Evolutionary conservation across 768 basidiomycete genomes (phyloP), one percentile per base, ranked within the genome.

Genomic region (Asterophora lycoperdoides): DNA sequence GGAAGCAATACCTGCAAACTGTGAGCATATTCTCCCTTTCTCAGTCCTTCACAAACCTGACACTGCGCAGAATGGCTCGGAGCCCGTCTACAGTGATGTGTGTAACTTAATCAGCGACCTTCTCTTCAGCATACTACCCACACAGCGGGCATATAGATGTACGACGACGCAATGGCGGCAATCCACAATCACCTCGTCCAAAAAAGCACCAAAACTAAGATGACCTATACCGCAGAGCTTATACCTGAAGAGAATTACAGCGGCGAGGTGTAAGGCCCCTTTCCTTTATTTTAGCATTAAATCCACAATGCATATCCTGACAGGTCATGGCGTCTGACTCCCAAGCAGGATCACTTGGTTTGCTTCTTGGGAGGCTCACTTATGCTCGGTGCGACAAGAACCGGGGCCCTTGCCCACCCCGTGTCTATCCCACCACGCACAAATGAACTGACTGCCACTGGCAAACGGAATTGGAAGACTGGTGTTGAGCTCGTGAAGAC

Each of bases 301-400:
- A 11, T 14, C 17, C 17, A 36, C 15, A 8, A 29, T 20, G 8
- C 13, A 5, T 18, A 17, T 44, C n/a, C 9, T 17, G 3, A 14
- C 55, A 89, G 89, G 19, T 68, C 71, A 29, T 93, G 90, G 91
- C 77, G 78, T 14, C 69, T 89, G 20, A 75, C 75, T 8, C 89
- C 89, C 8, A 95, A 96, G 63, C 94, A 97, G 70, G 94, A 98
- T 62, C 94, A 96, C 63, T 80, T 98, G 29, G 93, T 89, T 3
- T 97, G 94, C 68, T 98, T 96, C 80, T 71, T 98, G 29, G 92
- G 86, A 15, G 94, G 93, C 3, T 89, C 89, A 1, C 79, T 98
- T 48, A 83, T 98, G 76, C 79, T 98, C 2, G 93, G 94, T 10
- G 89, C 91, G 11, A 89, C 87, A 2, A 78, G 73, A 1, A 69